Conservation (phyloP, 228 moss, liverwort and hornwort genomes). For the Sphagnum magellanicum region DNA sequence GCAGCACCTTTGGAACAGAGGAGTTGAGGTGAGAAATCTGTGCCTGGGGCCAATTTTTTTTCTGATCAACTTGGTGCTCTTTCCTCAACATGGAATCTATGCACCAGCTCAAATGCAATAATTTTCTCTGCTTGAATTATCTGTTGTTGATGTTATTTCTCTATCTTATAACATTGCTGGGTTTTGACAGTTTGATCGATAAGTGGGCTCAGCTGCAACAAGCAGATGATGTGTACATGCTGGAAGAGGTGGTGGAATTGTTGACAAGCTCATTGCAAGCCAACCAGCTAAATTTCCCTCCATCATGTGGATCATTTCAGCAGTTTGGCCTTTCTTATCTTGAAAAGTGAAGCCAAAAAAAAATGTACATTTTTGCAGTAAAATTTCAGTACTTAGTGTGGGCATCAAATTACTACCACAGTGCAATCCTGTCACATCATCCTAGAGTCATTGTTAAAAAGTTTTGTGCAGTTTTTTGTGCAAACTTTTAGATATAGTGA, state of each 20-base stretch:
- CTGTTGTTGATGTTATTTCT: not conserved
- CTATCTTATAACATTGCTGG: not conserved
- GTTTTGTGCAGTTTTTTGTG: too few species aligned
- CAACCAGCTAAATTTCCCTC: conserved; percentile 54
- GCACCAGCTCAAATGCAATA: not conserved
- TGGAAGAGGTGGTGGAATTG: conserved; percentile 50
- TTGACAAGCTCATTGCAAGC: conserved; percentile 42
- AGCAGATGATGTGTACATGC: conserved; percentile 75
- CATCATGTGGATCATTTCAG: conserved; percentile 62
- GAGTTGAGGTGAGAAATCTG: conserved; percentile 42
- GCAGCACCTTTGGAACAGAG: conserved; percentile 34
- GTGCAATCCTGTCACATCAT: too few species aligned
- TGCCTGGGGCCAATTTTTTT: not conserved
- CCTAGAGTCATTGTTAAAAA: too few species aligned
- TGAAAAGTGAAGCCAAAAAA: conserved; percentile 22
- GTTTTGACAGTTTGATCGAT: conserved; percentile 48
- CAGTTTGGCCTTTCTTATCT: conserved; percentile 65
- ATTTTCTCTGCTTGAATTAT: not conserved
- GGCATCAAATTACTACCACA: too few species aligned
- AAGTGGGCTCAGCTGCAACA: conserved; percentile 62
- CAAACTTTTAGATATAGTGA: too few species aligned
- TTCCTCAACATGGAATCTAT: not conserved
- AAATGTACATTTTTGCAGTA: too few species aligned
- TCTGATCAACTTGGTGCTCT: not conserved
- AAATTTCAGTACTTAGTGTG: too few species aligned